Evolutionary conservation across 257 asterid genomes (phyloP).

Genomic region (Nicotiana tabacum): DNA sequence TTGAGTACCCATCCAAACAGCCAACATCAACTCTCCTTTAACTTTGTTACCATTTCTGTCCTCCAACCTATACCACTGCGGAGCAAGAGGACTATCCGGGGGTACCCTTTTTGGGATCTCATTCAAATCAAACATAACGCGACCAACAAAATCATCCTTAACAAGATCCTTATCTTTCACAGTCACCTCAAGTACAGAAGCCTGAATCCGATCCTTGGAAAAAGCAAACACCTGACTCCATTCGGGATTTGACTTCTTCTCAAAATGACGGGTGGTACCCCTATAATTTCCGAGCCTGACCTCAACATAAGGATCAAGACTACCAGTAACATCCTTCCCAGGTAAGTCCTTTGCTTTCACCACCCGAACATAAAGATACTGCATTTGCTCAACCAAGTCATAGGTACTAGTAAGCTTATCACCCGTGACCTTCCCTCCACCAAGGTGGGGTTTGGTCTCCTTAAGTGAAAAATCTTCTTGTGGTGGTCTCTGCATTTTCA

Average conservation of each 20-base stretch:
- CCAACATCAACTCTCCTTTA: conserved; percentile 23
- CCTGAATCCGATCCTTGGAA: conserved; percentile 17
- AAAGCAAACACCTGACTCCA: conserved; percentile 28
- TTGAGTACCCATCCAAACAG: conserved; percentile 31
- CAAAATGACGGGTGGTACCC: conserved; percentile 20
- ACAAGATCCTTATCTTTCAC: conserved; percentile 25
- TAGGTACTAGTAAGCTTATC: conserved; percentile 14
- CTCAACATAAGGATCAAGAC: conserved; percentile 26
- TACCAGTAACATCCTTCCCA: conserved; percentile 13
- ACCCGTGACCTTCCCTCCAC: conserved; percentile 16
- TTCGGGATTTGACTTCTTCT: conserved; percentile 16
- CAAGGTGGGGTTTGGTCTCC: conserved; percentile 22
- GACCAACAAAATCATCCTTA: conserved; percentile 20
- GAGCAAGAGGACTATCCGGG: conserved; percentile 28
- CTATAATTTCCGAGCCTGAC: conserved; percentile 23
- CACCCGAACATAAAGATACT: conserved; percentile 17
- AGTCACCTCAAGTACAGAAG: conserved; percentile 11
- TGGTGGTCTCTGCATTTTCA: conserved; percentile 11
- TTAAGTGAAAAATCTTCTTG: conserved; percentile 10
- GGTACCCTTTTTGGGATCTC: conserved; percentile 25
- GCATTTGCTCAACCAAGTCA: conserved; percentile 26
- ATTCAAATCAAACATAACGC: conserved; percentile 13
- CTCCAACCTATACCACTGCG: conserved; percentile 24
- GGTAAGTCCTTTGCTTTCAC: conserved; percentile 18
- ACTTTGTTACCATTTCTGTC: conserved; percentile 11